Conservation (phyloP, 1,284 basidiomycete species). For the Serendipita sp. region DNA sequence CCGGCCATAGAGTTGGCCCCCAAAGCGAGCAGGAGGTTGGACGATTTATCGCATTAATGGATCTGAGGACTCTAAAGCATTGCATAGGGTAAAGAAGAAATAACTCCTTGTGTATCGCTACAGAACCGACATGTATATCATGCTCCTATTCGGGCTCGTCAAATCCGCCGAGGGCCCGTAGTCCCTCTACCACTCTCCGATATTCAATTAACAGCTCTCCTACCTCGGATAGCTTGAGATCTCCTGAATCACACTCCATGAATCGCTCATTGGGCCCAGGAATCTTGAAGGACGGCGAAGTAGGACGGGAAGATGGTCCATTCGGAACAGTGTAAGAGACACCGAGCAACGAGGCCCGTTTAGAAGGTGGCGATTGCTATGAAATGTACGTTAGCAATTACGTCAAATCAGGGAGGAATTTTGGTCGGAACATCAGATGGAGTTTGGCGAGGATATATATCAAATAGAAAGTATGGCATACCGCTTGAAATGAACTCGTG, state of each 20-base stretch:
- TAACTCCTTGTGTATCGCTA: no score
- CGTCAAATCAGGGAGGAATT: no score
- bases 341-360: conserved; percentile 32
- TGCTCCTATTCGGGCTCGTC: background rate
- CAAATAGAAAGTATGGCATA: conserved; percentile 8
- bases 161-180: conserved; percentile 29
- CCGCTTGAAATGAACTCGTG: conserved; percentile 14
- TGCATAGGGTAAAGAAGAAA: no score
- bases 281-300: conserved; percentile 15
- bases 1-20: no score
- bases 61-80: no score
- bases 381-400: background rate
- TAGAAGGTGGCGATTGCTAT: conserved; percentile 24
- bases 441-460: background rate
- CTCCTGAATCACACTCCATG: conserved; percentile 52
- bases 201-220: conserved; percentile 63
- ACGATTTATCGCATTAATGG: no score
- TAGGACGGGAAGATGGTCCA: conserved; percentile 26
- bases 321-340: conserved; percentile 33
- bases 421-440: no score
- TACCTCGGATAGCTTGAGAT: conserved; percentile 62
- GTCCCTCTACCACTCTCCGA: conserved; percentile 38
- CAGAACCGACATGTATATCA: no score
- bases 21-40: no score
- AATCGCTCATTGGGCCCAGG: conserved; percentile 52